A percentile compares a stretch with the other conserved stretches of the same genome.
These are phyloP conservation scores for Sonneratia alba DNA, from an alignment of 345 rosid genomes.

Conservation along the genomic window DNA sequence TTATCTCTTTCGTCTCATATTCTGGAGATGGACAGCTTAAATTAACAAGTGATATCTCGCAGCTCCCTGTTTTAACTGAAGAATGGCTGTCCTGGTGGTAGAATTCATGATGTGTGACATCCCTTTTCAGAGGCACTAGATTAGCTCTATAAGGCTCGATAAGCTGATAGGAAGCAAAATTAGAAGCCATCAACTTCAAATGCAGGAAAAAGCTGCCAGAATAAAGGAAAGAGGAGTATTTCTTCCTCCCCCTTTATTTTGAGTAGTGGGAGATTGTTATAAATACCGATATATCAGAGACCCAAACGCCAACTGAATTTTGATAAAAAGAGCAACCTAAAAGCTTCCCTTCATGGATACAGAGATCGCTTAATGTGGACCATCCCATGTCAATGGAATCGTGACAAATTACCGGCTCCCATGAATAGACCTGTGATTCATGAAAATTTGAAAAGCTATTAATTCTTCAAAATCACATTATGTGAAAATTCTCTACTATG, in stretches of 20 bases:
- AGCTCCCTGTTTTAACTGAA: slow-evolving; percentile 32
- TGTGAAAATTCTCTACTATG: neutral
- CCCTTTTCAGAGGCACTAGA: slow-evolving; percentile 31
- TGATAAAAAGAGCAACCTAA: slow-evolving; percentile 74
- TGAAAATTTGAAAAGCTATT: slow-evolving; percentile 11
- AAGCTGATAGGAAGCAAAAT: slow-evolving; percentile 32
- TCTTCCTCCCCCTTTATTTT: neutral
- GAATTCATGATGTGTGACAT: slow-evolving; percentile 32
- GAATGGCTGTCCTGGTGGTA: slow-evolving; percentile 32
- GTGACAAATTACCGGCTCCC: slow-evolving; percentile 91
- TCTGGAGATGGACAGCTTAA: slow-evolving; percentile 52
- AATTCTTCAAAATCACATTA: slow-evolving; percentile 6
- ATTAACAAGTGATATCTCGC: slow-evolving; percentile 25
- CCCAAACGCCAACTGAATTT: slow-evolving; percentile 89
- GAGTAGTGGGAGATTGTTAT: neutral
- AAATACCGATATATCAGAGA: slow-evolving; percentile 63
- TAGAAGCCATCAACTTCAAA: slow-evolving; percentile 3
- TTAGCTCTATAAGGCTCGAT: slow-evolving; percentile 69
- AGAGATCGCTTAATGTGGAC: slow-evolving; percentile 83
- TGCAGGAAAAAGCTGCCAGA: neutral
- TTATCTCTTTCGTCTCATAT: slow-evolving; percentile 64
- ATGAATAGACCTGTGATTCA: slow-evolving; percentile 73
- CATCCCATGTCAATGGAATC: slow-evolving; percentile 86
- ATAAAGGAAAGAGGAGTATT: slow-evolving; percentile 6
- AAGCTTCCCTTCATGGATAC: slow-evolving; percentile 77